Evolutionary conservation across 129 eudicot species (phyloP), one percentile per base, ranked within the genome.

Genomic region (Saposhnikovia divaricata): DNA sequence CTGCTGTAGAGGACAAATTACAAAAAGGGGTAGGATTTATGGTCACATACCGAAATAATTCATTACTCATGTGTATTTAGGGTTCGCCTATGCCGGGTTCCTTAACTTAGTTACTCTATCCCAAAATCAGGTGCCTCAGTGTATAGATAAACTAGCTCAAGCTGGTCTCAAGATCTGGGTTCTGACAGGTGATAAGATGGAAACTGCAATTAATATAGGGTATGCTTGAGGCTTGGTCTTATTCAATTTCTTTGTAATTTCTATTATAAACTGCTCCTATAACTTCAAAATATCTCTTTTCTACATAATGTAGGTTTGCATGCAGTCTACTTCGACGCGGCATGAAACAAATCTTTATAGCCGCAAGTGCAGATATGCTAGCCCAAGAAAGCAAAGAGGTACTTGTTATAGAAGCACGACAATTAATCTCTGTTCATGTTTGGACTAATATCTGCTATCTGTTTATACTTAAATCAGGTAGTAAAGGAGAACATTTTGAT

Each of bases 121-220:
- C 7, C 50, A 43, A 74, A 47, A 79, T 9, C 61, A 89, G 91
- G 93, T 89, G 80, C 91, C 93, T 80, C 89, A 87, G 79, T 89
- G 93, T 40, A 87, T 89, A 70, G 93, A 89, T 85, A 89, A 89
- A 87, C 85, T 89, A 76, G 91, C 93, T 34, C 91, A 89, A 85
- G 91, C 93, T 80, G 93, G 93, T 80, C 87, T 89, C 80, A 89
- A 89, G 89, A 74, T 89, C 79, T 89, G 93, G 93, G 93, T 89
- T 75, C 87, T 89, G 83, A 89, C 93, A 38, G 93, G 93, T 69
- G 93, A 89, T 68, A 89, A 89, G 86, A 89, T 89, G 93, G 93
- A 89, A 87, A 89, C 93, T 51, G 93, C 93, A 40, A 89, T 87
- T 5, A 89, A 87, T 74, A 89, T 89, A 73, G 93, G 93, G 93